phyloP scores from a whole-genome alignment of 2,329 filamentous ascomycete species.

The Alternaria incomplexa region DNA sequence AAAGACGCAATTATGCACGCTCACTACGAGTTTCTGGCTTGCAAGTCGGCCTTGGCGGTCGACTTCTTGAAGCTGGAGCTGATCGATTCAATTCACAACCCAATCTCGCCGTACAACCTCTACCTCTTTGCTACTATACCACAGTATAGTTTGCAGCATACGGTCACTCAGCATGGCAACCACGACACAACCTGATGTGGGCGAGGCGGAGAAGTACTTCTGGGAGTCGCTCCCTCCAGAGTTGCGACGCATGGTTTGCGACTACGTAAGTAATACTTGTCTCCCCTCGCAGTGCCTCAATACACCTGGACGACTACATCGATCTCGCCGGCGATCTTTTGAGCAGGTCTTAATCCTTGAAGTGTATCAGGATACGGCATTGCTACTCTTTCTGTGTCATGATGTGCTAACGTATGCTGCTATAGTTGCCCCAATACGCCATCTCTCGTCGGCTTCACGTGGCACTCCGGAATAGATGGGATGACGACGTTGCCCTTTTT shows the following conservation, averaged over 20 bases:
- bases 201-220: neutral
- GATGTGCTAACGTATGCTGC: neutral
- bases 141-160: neutral
- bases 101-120: neutral
- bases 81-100: neutral
- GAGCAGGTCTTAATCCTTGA: neutral
- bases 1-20: neutral
- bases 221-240: neutral
- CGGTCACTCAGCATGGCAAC: neutral
- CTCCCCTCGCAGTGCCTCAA: neutral
- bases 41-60: neutral
- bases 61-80: neutral
- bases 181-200: neutral
- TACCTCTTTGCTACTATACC: neutral
- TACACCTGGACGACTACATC: neutral
- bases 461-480: neutral
- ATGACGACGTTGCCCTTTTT: neutral
- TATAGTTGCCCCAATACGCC: neutral
- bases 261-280: neutral
- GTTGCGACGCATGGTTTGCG: neutral
- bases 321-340: neutral
- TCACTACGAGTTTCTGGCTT: neutral
- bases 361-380: neutral
- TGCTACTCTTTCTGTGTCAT: neutral
- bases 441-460: neutral